Conservation (phyloP, 345 rosid species). For the Bruguiera sexangula region DNA sequence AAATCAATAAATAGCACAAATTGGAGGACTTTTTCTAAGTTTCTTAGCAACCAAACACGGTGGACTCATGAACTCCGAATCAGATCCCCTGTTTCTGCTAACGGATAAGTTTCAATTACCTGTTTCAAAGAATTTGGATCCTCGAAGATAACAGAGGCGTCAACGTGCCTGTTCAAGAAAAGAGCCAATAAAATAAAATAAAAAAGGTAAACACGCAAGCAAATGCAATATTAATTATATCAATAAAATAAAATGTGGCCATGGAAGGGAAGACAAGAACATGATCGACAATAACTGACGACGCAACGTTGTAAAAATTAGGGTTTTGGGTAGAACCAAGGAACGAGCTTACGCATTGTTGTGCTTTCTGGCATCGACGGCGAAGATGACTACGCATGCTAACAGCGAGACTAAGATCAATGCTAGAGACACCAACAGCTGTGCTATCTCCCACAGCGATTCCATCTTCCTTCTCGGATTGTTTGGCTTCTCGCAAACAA, state of each 20-base stretch:
- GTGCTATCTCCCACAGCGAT: constrained; percentile 37
- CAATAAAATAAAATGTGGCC: neutral
- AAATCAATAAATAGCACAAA: neutral
- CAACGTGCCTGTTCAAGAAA: constrained; percentile 47
- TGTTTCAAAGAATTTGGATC: constrained; percentile 73
- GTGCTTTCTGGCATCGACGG: constrained; percentile 63
- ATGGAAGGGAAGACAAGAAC: neutral
- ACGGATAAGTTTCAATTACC: constrained; percentile 31
- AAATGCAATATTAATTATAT: too few relatives aligned
- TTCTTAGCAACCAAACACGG: constrained; percentile 4
- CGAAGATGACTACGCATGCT: constrained; percentile 40
- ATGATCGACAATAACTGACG: neutral
- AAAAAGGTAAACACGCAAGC: neutral
- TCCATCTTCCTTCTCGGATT: constrained; percentile 37
- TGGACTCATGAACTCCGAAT: neutral
- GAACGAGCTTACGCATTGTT: constrained; percentile 45
- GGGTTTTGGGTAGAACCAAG: neutral
- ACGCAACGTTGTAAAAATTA: too few relatives aligned
- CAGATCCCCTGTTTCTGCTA: neutral
- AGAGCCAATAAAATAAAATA: neutral
- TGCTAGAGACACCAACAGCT: constrained; percentile 30
- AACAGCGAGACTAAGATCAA: constrained; percentile 30
- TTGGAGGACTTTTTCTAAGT: neutral
- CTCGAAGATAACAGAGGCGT: constrained; percentile 56
- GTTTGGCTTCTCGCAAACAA: too few relatives aligned